Evolutionary conservation across 441 rosid species (phyloP).

Genomic region (Populus hybrid): DNA sequence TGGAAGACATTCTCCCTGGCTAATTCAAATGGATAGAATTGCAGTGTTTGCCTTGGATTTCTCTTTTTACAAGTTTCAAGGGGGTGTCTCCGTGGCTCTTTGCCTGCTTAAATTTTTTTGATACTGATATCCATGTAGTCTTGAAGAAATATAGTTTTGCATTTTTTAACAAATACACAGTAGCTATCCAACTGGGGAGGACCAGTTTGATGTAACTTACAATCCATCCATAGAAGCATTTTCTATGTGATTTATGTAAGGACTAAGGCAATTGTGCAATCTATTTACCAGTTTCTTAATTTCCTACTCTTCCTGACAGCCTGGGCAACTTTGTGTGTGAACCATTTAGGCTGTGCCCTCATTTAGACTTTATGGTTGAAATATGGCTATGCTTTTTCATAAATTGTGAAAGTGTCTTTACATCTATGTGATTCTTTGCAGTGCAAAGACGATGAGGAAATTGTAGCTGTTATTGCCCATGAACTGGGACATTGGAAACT

Average conservation of each 20-base stretch:
- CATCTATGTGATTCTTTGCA: slow-evolving; percentile 29
- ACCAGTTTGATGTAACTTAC: not conserved
- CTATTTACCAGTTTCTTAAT: not conserved
- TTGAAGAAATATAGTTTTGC: not conserved
- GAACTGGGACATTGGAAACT: slow-evolving; percentile 99
- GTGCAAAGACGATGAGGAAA: slow-evolving; percentile 91
- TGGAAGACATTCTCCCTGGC: not conserved
- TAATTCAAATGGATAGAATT: not conserved
- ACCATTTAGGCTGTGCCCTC: not conserved
- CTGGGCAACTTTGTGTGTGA: slow-evolving; percentile 2
- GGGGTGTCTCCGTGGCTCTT: not conserved
- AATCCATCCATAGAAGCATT: not conserved
- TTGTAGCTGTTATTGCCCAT: slow-evolving; percentile 96
- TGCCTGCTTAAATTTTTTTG: not conserved
- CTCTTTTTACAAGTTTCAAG: not conserved
- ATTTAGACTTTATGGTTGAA: not conserved
- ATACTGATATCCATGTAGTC: not conserved
- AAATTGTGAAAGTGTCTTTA: slow-evolving; percentile 1
- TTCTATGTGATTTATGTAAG: not conserved
- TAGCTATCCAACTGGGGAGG: not conserved
- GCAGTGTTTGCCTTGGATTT: not conserved
- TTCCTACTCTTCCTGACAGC: not conserved
- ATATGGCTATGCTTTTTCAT: not conserved
- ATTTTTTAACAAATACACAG: not conserved
- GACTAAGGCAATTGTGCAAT: not conserved